Evolutionary conservation across 2,329 filamentous ascomycete species (phyloP), one percentile per base, ranked within the genome.

Genomic region (Beauveria australis): DNA sequence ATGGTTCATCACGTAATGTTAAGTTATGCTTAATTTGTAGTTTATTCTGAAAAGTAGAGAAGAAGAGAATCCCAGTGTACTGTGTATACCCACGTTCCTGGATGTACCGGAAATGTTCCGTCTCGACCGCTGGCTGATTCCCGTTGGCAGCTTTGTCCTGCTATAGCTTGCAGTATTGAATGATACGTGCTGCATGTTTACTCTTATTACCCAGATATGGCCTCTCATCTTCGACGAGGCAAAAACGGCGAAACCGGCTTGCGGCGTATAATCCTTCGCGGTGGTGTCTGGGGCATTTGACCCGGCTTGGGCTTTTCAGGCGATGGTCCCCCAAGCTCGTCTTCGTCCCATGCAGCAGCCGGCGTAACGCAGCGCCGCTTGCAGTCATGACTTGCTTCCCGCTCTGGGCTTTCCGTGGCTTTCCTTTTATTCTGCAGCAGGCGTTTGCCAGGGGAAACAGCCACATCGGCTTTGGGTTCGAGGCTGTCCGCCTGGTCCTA

Each of bases 241-340:
- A 41, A 37, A 46, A 59, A 59, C 8, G 48, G 57, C 24, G 48
- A 59, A 14, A 59, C 48, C 8, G n/a, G 26, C 14, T 53, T 59
- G n/a, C 57, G 55, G 16, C 55, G 55, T 41, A 18, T 57, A 30
- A 28, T 30, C 40, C 33, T 61, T 60, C 26, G 19, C 22, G 55
- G 19, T 18, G 57, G 57, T 26, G 57, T 53, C 26, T 37, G 40
- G 8, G 40, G 57, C 22, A 19, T 18, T 37, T 30, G 16, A 19
- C 3, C 10, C 5, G 16, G 4, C 12, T 12, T 47, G 12, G n/a
- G 16, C n/a, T 48, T 22, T 22, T 22, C 18, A 5, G 44, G 33
- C 14, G 56, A 52, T 26, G 46, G 3, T 24, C 40, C 24, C 3
- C 18, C 22, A 9, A 44, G 40, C 40, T 44, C 53, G 26, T 52